Percentiles rank a stretch among this genome's conserved stretches.
These are phyloP conservation scores for Citrus trifoliata DNA, from an alignment of 345 rosid genomes.

Conservation along the genomic window DNA sequence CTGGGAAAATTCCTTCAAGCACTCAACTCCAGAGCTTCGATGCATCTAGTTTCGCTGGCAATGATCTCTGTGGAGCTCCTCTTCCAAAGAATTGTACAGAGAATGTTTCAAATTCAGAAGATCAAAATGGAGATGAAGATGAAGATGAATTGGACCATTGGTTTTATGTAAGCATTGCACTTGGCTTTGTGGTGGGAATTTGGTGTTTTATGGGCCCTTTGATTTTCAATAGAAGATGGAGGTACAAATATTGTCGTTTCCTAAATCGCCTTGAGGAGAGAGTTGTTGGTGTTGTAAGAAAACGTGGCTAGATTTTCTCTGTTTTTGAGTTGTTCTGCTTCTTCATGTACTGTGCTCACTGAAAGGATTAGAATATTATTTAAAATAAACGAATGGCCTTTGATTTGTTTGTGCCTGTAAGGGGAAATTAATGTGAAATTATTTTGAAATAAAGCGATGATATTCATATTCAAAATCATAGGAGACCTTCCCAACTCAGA, in stretches of 20 bases:
- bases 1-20: neutral
- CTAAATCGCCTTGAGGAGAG: neutral
- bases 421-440: too few species aligned
- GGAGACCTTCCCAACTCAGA: neutral
- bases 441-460: too few species aligned
- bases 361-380: too few species aligned
- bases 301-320: neutral
- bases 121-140: too few species aligned
- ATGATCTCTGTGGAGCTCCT: constrained; percentile 8
- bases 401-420: too few species aligned
- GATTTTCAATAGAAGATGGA: too few species aligned
- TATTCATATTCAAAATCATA: too few species aligned
- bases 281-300: neutral
- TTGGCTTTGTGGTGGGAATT: too few species aligned
- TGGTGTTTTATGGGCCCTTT: too few species aligned
- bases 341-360: neutral
- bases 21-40: neutral
- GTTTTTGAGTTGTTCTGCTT: neutral
- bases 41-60: neutral
- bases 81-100: neutral
- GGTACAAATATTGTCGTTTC: too few species aligned
- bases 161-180: neutral
- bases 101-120: neutral
- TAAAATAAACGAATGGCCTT: too few species aligned
- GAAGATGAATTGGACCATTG: neutral